These are phyloP conservation scores for Ascochyta viciae-villosae DNA, from an alignment of 2,329 filamentous ascomycete genomes.

Conservation along the genomic window DNA sequence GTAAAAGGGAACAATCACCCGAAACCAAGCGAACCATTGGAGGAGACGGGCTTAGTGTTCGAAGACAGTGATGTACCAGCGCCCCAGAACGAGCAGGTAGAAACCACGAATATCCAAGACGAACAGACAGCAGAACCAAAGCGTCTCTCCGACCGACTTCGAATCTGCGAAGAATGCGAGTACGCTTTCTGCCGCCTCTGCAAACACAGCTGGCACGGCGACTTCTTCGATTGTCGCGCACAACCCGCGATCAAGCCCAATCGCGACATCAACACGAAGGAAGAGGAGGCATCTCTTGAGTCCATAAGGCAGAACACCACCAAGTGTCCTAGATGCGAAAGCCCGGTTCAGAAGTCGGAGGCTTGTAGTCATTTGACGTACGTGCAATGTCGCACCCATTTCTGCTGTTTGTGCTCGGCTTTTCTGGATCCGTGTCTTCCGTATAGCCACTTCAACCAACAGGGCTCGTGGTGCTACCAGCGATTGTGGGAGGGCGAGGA, in stretches of 20 bases:
- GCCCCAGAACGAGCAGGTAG: neutral
- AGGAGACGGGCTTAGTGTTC: neutral
- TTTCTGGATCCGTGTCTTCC: neutral
- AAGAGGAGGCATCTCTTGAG: neutral
- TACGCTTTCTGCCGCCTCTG: constrained; percentile 7
- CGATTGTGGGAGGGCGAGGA: neutral
- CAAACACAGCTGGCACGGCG: constrained; percentile 3
- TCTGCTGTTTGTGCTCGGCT: constrained; percentile 5
- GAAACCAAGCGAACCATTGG: neutral
- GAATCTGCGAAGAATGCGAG: constrained; percentile 7
- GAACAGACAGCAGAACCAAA: neutral
- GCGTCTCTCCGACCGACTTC: neutral
- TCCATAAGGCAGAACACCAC: constrained; percentile 1
- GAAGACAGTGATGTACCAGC: neutral
- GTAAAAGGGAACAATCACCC: neutral
- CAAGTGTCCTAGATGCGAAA: neutral
- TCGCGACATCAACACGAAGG: neutral
- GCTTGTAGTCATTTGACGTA: constrained; percentile 5
- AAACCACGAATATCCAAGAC: neutral
- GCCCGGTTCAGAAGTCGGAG: neutral
- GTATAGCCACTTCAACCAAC: neutral
- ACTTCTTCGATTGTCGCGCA: constrained; percentile 6
- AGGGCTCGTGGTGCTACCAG: neutral
- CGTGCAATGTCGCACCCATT: neutral
- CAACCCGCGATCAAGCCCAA: neutral